Evolutionary conservation across 768 basidiomycete species (phyloP), one percentile per base, ranked within the genome.

Genomic region (Phaeotremella skinneri): DNA sequence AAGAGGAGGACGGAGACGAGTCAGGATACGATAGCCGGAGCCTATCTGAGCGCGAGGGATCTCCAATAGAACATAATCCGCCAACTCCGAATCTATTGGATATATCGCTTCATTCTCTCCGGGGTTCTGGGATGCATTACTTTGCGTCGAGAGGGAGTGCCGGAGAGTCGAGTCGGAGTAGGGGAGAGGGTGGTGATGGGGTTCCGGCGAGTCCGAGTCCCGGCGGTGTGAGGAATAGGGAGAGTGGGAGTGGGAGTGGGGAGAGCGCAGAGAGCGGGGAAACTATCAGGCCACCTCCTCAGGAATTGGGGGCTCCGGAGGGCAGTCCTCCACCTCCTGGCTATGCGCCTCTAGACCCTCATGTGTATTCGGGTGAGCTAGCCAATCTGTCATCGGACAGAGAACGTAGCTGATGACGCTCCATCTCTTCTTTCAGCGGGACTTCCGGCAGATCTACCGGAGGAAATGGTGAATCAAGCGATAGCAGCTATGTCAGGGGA

Each of bases 361-460:
- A 72, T 48, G 59, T 70, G 6, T 75, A 68, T 60, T 61, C 66
- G 16, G 45, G 72, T 75, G 52, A 59, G 71, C 67, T 9, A 1
- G 2, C 2, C 14, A 13, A 31, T 25, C 50, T 55, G 21, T 26
- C 16, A 32, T 25, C 30, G 26, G 26, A 56, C 42, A 27, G 21
- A 45, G 7, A 6, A 55, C 49, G 31, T 71, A 85, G 89, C n/a
- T 88, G 81, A 66, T n/a, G n/a, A n/a, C n/a, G n/a, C n/a, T n/a
- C n/a, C n/a, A n/a, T n/a, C n/a, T n/a, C 82, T 85, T 25, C 90
- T 90, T 69, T 81, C 85, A 52, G 91, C 90, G 41, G 92, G 91
- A 29, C 89, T 94, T n/a, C 89, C 89, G 52, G 86, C 93, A 49
- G 90, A 96, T 77, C 80, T 96, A 31, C 92, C 92, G 25, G 90